Percentiles rank a stretch among this genome's conserved stretches.
phyloP scores from a whole-genome alignment of 495 filamentous ascomycete species.

The Cudoniella acicularis region DNA sequence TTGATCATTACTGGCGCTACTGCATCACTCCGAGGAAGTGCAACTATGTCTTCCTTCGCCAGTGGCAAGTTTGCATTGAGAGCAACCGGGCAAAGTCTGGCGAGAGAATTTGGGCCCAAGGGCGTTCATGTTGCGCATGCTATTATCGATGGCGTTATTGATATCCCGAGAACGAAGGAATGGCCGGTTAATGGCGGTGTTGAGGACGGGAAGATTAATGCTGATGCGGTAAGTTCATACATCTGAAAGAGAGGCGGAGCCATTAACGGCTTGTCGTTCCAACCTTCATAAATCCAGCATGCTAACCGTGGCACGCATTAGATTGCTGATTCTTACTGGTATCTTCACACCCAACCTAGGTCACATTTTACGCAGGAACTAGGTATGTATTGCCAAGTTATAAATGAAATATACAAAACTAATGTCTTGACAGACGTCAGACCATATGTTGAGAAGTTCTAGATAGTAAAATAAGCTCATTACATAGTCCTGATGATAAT shows the following conservation, averaged over 20 bases:
- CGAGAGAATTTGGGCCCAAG: conserved; percentile 83
- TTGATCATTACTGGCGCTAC: conserved; percentile 90
- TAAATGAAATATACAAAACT: conserved; percentile 19
- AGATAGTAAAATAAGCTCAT: conserved; percentile 6
- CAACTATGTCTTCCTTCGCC: conserved; percentile 68
- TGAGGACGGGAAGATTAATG: conserved; percentile 69
- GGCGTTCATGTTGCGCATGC: conserved; percentile 86
- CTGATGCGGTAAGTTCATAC: conserved; percentile 66
- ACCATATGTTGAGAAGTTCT: conserved; percentile 29
- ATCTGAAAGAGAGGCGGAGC: too few species aligned
- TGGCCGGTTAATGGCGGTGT: conserved; percentile 52
- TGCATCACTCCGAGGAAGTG: conserved; percentile 70
- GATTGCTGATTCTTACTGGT: conserved; percentile 91
- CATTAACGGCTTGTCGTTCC: too few species aligned
- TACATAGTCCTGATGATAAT: too few species aligned
- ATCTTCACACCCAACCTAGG: conserved; percentile 79
- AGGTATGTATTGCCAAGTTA: conserved; percentile 82
- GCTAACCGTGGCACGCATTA: too few species aligned
- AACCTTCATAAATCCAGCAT: too few species aligned
- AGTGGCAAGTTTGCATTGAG: conserved; percentile 77
- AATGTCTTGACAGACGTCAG: background rate
- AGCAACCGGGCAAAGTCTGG: conserved; percentile 73
- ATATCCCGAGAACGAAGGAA: conserved; percentile 67
- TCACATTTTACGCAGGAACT: conserved; percentile 81
- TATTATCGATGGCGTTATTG: conserved; percentile 86